Percentiles rank a stretch among this genome's conserved stretches.
Evolutionary conservation across 2,329 filamentous ascomycete species (phyloP).

Genomic region (Metarhizium humberi): DNA sequence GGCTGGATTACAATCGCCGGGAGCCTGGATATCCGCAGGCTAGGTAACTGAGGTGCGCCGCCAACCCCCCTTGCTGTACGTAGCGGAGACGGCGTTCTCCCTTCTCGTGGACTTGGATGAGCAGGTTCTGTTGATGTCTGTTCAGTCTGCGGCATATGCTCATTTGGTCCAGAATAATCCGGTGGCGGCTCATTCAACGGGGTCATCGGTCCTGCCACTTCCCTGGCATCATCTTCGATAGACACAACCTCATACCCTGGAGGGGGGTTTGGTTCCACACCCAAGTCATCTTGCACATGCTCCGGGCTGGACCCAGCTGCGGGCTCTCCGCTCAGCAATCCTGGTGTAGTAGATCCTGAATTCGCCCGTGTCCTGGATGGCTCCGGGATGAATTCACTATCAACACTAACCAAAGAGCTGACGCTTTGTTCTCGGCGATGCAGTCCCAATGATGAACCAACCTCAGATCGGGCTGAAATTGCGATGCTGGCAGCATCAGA

Average conservation of each 20-base stretch:
- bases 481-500: conserved; percentile 61
- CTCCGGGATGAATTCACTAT: conserved; percentile 33
- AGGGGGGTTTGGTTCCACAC: conserved; percentile 37
- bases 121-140: conserved; percentile 10
- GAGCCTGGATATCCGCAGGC: conserved; percentile 36
- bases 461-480: conserved; percentile 22
- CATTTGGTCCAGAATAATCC: conserved; percentile 32
- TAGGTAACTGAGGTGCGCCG: conserved; percentile 40
- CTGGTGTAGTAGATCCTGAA: conserved; percentile 34
- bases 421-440: conserved; percentile 38
- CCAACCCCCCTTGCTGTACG: conserved; percentile 23
- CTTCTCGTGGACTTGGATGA: conserved; percentile 6
- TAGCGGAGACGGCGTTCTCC: not conserved
- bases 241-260: conserved; percentile 46
- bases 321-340: conserved; percentile 19
- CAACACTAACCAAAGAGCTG: conserved; percentile 48
- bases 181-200: conserved; percentile 41
- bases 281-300: conserved; percentile 41
- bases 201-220: conserved; percentile 28
- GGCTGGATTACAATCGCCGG: conserved; percentile 37
- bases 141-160: conserved; percentile 17
- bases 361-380: conserved; percentile 28
- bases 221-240: conserved; percentile 28
- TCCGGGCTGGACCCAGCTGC: conserved; percentile 43
- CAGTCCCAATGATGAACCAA: conserved; percentile 19